Percentiles rank a stretch among this genome's conserved stretches.
Conservation (phyloP, 805 yeast genomes). For the Nakazawaea ishiwadae region DNA sequence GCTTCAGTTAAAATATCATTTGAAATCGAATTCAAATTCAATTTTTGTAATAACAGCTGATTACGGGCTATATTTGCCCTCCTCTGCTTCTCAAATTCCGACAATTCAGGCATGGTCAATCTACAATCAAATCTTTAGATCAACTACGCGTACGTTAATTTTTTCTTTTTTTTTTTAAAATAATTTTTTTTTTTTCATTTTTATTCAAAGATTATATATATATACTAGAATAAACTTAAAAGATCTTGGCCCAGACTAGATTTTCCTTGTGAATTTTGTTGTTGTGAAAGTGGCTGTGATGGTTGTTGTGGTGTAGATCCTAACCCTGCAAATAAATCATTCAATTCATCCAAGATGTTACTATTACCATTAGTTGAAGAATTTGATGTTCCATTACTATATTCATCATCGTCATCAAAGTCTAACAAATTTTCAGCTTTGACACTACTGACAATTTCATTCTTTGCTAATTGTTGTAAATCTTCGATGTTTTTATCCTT, state of each 20-base stretch:
- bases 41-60: conserved; percentile 63
- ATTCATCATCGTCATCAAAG: conserved; percentile 59
- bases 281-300: conserved; percentile 18
- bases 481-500: conserved; percentile 65
- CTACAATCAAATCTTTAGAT: background rate
- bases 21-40: conserved; percentile 61
- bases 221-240: conserved; percentile 21
- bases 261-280: conserved; percentile 9
- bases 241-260: conserved; percentile 16
- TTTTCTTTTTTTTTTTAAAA: background rate
- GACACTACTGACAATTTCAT: conserved; percentile 57
- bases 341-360: conserved; percentile 65
- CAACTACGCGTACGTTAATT: background rate
- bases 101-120: conserved; percentile 25
- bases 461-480: conserved; percentile 68
- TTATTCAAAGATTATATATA: background rate
- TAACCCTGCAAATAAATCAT: conserved; percentile 54
- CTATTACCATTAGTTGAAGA: conserved; percentile 20
- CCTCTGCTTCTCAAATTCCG: conserved; percentile 69
- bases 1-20: conserved; percentile 47
- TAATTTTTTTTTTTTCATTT: background rate
- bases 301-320: conserved; percentile 25
- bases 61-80: conserved; percentile 81
- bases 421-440: conserved; percentile 82
- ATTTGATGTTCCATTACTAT: conserved; percentile 13